Evolutionary conservation across 1,284 basidiomycete species (phyloP), one percentile per base, ranked within the genome.

Genomic region (Ganoderma multipileum): DNA sequence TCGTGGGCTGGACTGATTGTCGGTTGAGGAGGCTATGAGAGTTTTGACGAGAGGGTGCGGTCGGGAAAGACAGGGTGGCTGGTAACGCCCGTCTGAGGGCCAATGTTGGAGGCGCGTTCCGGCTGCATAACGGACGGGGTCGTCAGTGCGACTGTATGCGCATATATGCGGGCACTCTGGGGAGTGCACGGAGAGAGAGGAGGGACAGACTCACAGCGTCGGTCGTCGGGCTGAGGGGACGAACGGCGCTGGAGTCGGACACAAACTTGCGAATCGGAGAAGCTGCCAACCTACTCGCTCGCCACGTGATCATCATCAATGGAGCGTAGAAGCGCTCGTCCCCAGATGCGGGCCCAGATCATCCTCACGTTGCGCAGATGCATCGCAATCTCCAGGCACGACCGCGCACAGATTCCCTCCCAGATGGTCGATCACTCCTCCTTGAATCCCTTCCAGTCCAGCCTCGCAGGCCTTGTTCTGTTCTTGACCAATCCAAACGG

Each of bases 221-320:
- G 55, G 59, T 55, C 28, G 65, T 44, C 42, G 61, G 41, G n/a
- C n/a, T 58, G 44, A 9, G 30, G 28, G 26, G 65, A 36, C 57
- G 42, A 28, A 62, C 61, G 59, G 50, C 63, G 65, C 66, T 64
- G 61, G 44, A 54, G 54, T 41, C 69, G 66, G 64, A 68, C 70
- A 68, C 68, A 67, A 61, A 70, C 70, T 57, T 69, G 71, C 65
- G 70, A 72, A 74, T 69, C 74, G 72, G 71, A 74, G 74, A 74
- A 72, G 47, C 47, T 12, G 69, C 72, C 64, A 64, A 66, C 70
- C 44, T 61, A 60, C 42, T 41, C 44, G 58, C 30, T 1, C 61
- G 44, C 28, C 74, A 75, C 70, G 73, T 74, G 71, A 72, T 71
- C 67, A 2, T 30, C 65, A 65, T 61, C 62, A 65, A 12, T 28